Conservation (phyloP, 768 basidiomycete species). For the Leccinum variicolor region DNA sequence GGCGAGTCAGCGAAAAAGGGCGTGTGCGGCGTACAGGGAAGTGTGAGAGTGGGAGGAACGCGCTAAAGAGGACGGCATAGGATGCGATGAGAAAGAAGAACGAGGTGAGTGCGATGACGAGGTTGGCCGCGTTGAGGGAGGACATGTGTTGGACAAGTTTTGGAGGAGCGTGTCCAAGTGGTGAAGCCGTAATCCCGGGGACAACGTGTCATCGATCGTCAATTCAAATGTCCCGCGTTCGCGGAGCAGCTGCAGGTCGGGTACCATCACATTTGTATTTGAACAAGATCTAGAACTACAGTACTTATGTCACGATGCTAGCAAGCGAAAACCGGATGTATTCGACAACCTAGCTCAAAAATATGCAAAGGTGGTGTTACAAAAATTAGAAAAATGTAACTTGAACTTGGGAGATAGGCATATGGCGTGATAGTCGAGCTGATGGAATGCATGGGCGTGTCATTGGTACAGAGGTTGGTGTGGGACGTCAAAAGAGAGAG, state of each 20-base stretch:
- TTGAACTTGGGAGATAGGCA: conserved; percentile 13
- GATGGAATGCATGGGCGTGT: conserved; percentile 22
- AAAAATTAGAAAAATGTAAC: conserved; percentile 30
- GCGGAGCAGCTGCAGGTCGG: conserved; percentile 2
- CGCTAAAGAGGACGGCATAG: conserved; percentile 64
- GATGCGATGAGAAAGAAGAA: conserved; percentile 55
- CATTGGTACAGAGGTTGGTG: conserved; percentile 21
- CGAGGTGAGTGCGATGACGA: conserved; percentile 43
- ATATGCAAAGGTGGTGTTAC: conserved; percentile 24
- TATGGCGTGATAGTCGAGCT: conserved; percentile 18
- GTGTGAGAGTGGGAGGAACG: conserved; percentile 54
- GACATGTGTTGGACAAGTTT: conserved; percentile 20
- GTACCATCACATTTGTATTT: conserved; percentile 15
- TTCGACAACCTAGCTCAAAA: conserved; percentile 13
- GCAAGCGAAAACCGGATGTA: conserved; percentile 13
- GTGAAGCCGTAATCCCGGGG: conserved; percentile 29
- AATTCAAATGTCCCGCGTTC: conserved; percentile 3
- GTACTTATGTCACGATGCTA: conserved; percentile 15
- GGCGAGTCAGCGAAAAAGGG: background rate
- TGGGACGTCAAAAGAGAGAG: conserved; percentile 18
- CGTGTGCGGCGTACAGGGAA: conserved; percentile 42
- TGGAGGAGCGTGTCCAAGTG: conserved; percentile 10
- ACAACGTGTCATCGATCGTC: conserved; percentile 14
- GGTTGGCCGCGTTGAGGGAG: conserved; percentile 40
- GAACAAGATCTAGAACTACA: conserved; percentile 30